Evolutionary conservation across 2,329 filamentous ascomycete genomes (phyloP).

Genomic region (Diaporthe sp.): DNA sequence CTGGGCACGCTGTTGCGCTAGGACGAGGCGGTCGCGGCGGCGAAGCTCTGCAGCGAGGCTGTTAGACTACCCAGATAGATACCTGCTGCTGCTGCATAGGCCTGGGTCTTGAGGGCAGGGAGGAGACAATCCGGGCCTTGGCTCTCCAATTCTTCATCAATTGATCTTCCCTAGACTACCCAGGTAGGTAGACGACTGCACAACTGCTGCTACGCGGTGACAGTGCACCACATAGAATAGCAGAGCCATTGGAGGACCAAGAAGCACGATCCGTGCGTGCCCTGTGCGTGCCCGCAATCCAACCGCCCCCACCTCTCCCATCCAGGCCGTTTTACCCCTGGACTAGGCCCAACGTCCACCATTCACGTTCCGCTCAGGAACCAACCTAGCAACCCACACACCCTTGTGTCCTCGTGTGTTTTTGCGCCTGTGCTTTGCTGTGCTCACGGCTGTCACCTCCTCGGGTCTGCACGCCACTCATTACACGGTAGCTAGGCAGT

Average conservation of each 20-base stretch:
- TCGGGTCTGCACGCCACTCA: no score
- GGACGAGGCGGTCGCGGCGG: background rate
- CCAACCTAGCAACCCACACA: background rate
- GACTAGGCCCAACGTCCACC: conserved; percentile 22
- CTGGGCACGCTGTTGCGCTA: background rate
- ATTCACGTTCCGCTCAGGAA: background rate
- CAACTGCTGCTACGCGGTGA: no score
- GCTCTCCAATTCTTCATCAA: background rate
- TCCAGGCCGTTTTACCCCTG: conserved; percentile 23
- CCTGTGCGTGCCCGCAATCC: background rate
- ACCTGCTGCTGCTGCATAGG: no score
- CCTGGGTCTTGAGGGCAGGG: background rate
- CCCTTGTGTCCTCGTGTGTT: background rate
- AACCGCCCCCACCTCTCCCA: background rate
- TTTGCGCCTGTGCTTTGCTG: no score
- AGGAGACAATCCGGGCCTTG: background rate
- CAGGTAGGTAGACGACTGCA: background rate
- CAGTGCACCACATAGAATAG: background rate
- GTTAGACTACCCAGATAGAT: background rate
- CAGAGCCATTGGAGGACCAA: background rate
- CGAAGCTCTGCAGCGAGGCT: background rate
- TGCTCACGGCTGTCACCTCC: no score
- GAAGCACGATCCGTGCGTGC: conserved; percentile 17
- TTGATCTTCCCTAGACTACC: background rate
- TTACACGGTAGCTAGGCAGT: no score